Conservation (phyloP, 108 stramenopile genomes). For the Fistulifera pelliculosa region DNA sequence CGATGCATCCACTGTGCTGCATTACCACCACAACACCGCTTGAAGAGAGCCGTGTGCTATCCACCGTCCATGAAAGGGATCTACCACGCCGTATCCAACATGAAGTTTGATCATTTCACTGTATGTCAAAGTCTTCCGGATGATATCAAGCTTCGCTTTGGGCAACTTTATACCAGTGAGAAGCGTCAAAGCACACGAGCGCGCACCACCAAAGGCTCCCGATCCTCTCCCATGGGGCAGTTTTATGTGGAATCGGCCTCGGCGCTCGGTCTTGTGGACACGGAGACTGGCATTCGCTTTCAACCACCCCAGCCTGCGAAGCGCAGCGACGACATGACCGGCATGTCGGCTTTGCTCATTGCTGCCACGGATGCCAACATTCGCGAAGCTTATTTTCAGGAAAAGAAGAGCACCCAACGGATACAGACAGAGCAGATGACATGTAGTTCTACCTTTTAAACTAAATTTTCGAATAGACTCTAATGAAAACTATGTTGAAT, state of each 20-base stretch:
- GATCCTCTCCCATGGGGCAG: slow-evolving; percentile 17
- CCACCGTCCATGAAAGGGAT: slow-evolving; percentile 30
- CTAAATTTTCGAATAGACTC: no score
- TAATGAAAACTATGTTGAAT: not conserved
- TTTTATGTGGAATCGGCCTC: slow-evolving; percentile 41
- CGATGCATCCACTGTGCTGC: slow-evolving; percentile 37
- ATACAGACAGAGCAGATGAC: no score
- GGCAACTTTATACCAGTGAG: slow-evolving; percentile 6
- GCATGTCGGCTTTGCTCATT: slow-evolving; percentile 1
- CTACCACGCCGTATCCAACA: slow-evolving; percentile 46
- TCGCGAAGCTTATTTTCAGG: not conserved
- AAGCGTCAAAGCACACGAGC: slow-evolving; percentile 4
- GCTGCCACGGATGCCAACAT: not conserved
- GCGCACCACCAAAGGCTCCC: slow-evolving; percentile 4
- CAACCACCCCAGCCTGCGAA: not conserved
- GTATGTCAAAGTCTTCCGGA: slow-evolving; percentile 20
- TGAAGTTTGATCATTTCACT: slow-evolving; percentile 49
- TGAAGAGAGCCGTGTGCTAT: slow-evolving; percentile 44
- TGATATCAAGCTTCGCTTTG: slow-evolving; percentile 15
- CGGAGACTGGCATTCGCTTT: slow-evolving; percentile 34
- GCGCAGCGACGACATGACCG: not conserved
- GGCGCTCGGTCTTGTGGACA: slow-evolving; percentile 35
- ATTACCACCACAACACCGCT: slow-evolving; percentile 19
- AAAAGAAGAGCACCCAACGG: not conserved
- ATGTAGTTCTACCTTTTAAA: no score